Evolutionary conservation across 176 grass and related monocot genomes (phyloP), one percentile per base, ranked within the genome.

Genomic region (Thinopyrum elongatum): DNA sequence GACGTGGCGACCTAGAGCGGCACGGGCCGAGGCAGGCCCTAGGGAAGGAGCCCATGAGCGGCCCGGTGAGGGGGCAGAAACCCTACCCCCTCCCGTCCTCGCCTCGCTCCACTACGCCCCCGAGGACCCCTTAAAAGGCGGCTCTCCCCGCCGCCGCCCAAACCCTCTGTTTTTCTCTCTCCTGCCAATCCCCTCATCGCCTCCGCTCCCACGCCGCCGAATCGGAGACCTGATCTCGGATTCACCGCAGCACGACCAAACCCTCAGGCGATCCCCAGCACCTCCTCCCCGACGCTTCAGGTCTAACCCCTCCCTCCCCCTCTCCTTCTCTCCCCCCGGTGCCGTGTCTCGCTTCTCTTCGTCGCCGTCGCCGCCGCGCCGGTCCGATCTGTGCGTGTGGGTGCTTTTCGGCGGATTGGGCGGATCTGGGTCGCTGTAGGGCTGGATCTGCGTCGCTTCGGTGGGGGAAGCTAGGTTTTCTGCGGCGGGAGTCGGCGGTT

Each of bases 141-240:
- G 70, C 82, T 77, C 89, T 80, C 85, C 29, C 89, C 89, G 85
- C 89, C 81, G 89, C 12, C 70, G 75, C 64, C 47, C 81, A 76
- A 85, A 80, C 85, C 85, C 81, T 87, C 81, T 30, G 62, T 87
- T 88, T 87, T 88, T 88, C 89, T 88, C 89, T 87, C 85, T 91
- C 89, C 89, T 90, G 80, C 85, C 63, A 82, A 44, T 46, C 35
- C 46, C 31, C 67, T 72, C 70, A 25, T 44, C 70, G 68, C 68
- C 68, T 71, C 68, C 68, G 66, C 68, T 8, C 68, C 71, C 15
- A 16, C 74, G 84, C 84, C 84, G 83, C 55, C 89, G 84, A 90
- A 87, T 91, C 89, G 81, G 80, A 80, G 89, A 46, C 81, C 5
- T 36, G 67, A 87, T 91, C 89, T 91, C 81, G 80, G 89, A 83